phyloP scores from a whole-genome alignment of 345 rosid species.

The Linum usitatissimum region DNA sequence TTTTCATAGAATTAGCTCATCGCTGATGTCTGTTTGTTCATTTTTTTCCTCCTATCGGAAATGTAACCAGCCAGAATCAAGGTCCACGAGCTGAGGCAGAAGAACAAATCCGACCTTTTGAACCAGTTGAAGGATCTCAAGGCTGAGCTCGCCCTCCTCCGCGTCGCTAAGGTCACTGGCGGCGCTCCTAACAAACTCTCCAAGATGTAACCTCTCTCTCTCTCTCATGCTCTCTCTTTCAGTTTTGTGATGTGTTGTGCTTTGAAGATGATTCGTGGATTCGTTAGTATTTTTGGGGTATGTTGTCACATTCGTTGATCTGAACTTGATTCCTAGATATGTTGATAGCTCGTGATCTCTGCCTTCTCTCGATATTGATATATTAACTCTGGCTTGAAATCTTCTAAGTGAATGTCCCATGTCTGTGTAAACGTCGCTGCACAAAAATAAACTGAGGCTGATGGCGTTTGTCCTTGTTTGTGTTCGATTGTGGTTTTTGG shows the following conservation, averaged over 20 bases:
- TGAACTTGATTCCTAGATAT: background rate
- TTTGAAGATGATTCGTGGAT: too few relatives aligned
- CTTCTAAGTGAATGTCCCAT: background rate
- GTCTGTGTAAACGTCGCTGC: too few relatives aligned
- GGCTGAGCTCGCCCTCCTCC: slow-evolving; percentile 52
- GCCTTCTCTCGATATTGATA: background rate
- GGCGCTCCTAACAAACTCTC: slow-evolving; percentile 64
- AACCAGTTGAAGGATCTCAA: slow-evolving; percentile 40
- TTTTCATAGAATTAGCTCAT: background rate
- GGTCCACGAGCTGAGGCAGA: slow-evolving; percentile 50
- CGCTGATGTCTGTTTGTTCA: background rate
- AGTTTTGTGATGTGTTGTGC: background rate
- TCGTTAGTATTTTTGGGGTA: too few relatives aligned
- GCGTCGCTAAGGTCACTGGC: slow-evolving; percentile 57
- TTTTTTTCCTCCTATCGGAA: background rate
- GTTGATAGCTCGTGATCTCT: too few relatives aligned
- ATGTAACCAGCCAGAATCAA: slow-evolving; percentile 34
- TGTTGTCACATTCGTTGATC: background rate
- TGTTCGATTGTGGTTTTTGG: background rate
- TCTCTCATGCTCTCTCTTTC: background rate
- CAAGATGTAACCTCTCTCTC: slow-evolving; percentile 27
- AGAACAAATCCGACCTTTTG: slow-evolving; percentile 34
- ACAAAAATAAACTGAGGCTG: background rate
- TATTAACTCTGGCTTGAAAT: background rate
- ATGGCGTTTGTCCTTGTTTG: background rate